phyloP scores from a whole-genome alignment of 306 rosid genomes.

The Cicer pinnatifidum region DNA sequence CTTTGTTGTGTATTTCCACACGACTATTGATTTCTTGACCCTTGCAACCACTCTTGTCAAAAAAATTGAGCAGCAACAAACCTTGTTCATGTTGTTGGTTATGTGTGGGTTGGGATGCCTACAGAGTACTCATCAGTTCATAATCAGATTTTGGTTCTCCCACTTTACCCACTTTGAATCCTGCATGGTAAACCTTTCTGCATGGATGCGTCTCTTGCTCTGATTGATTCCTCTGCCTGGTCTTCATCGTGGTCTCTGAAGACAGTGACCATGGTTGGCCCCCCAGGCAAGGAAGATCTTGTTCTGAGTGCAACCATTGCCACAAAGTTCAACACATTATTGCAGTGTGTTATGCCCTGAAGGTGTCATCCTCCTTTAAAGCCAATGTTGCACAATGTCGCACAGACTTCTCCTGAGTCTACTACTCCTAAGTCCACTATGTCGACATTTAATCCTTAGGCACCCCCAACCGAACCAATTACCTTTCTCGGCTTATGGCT shows the following conservation, averaged over 20 bases:
- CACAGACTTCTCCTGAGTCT: neutral
- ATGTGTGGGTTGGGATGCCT: neutral
- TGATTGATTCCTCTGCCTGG: neutral
- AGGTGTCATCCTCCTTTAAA: neutral
- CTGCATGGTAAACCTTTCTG: neutral
- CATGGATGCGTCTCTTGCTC: neutral
- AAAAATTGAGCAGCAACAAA: neutral
- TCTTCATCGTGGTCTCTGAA: neutral
- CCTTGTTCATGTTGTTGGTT: neutral
- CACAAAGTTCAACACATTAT: too few relatives aligned
- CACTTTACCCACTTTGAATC: neutral
- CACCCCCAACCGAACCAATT: neutral
- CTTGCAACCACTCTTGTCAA: neutral
- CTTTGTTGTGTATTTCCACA: neutral
- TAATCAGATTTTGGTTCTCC: neutral
- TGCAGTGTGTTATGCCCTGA: neutral
- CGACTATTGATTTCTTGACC: neutral
- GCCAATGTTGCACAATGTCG: neutral
- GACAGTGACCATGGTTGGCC: neutral
- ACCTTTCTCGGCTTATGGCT: neutral
- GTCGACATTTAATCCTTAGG: neutral
- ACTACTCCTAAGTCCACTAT: neutral
- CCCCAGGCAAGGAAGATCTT: neutral
- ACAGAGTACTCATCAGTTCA: neutral
- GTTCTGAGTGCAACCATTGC: neutral